These are phyloP conservation scores for Botrytis tulipae DNA, from an alignment of 2,329 filamentous ascomycete species.

Conservation along the genomic window DNA sequence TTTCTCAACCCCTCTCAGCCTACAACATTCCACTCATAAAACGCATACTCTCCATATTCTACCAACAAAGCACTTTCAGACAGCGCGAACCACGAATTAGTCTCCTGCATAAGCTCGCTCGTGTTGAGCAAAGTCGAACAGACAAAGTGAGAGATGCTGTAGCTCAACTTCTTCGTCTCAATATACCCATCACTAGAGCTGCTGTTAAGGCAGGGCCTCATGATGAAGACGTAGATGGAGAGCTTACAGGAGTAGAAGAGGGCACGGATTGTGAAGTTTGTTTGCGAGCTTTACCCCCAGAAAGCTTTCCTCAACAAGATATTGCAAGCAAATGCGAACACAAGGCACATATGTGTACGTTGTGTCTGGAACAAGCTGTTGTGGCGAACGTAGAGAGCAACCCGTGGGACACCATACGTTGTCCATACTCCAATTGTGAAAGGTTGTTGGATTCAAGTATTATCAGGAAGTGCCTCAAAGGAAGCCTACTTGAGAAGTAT, in stretches of 20 bases:
- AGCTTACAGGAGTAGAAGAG: background rate
- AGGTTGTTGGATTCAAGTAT: background rate
- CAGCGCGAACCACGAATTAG: background rate
- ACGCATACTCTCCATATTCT: background rate
- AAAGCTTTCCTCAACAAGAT: background rate
- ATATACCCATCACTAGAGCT: background rate
- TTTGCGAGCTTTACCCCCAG: background rate
- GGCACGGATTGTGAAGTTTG: background rate
- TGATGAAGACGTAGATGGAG: background rate
- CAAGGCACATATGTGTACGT: background rate
- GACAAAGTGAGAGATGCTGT: background rate
- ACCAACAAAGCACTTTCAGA: background rate
- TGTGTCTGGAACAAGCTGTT: background rate
- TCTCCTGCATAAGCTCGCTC: background rate
- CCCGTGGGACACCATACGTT: background rate
- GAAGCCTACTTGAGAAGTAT: constrained; percentile 3
- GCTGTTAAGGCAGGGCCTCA: background rate
- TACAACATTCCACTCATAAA: background rate
- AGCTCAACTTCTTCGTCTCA: background rate
- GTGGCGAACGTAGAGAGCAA: background rate
- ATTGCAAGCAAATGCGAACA: background rate
- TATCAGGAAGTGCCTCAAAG: background rate
- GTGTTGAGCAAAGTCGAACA: background rate
- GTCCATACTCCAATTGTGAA: background rate
- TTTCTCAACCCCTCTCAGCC: background rate